Evolutionary conservation across 2,329 filamentous ascomycete genomes (phyloP).

Genomic region (Colletotrichum abscissum): DNA sequence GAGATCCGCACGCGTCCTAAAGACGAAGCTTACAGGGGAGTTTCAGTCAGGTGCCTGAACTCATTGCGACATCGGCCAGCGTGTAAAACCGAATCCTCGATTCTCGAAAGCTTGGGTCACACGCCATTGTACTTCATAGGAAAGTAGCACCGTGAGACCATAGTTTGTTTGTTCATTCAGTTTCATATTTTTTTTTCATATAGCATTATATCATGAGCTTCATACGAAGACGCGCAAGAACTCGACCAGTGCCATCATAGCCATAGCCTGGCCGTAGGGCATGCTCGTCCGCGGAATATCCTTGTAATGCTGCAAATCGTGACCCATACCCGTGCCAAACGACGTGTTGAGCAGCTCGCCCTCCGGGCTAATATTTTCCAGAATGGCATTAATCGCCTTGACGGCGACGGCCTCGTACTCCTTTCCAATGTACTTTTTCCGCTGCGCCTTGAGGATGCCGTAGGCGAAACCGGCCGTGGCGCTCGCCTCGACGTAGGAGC

Average conservation of each 20-base stretch:
- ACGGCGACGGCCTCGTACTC: conserved; percentile 72
- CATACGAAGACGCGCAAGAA: conserved; percentile 65
- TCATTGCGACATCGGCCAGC: neutral
- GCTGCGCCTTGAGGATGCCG: conserved; percentile 78
- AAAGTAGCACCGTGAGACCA: neutral
- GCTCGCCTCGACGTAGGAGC: conserved; percentile 81
- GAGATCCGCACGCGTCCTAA: neutral
- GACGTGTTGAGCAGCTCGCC: conserved; percentile 81
- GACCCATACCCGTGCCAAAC: conserved; percentile 84
- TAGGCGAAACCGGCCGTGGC: conserved; percentile 86
- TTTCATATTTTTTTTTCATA: conserved; percentile 2
- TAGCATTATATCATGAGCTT: conserved; percentile 35
- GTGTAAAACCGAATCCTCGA: neutral
- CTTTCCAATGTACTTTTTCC: conserved; percentile 75
- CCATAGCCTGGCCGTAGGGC: conserved; percentile 89
- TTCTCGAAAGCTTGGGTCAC: neutral
- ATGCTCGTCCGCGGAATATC: conserved; percentile 82
- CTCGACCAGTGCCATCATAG: conserved; percentile 83
- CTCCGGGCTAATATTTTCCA: conserved; percentile 72
- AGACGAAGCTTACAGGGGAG: neutral
- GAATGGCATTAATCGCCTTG: conserved; percentile 73
- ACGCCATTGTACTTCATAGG: neutral
- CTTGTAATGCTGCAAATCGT: conserved; percentile 79
- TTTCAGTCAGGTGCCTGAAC: neutral
- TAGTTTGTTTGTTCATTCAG: neutral